phyloP scores from a whole-genome alignment of 805 yeast genomes.

The Candida cerambycidarum region DNA sequence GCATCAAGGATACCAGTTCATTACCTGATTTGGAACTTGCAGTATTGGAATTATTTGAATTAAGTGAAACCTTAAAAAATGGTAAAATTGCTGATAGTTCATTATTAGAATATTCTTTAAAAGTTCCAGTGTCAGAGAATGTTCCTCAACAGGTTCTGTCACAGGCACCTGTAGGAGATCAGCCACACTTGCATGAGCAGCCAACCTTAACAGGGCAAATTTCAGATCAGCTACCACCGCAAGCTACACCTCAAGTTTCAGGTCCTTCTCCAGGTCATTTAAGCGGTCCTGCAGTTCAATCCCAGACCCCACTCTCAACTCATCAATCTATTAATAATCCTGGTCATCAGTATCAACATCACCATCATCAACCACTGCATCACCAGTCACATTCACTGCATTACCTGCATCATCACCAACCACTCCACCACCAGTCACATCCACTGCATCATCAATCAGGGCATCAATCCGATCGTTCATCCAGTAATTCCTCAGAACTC shows the following conservation, averaged over 20 bases:
- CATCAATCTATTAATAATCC: too few relatives aligned
- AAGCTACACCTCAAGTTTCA: background rate
- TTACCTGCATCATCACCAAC: background rate
- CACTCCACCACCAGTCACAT: background rate
- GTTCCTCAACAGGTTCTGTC: background rate
- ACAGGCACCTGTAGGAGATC: background rate
- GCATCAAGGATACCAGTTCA: slow-evolving; percentile 19
- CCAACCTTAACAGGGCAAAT: background rate
- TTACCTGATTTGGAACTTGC: slow-evolving; percentile 30
- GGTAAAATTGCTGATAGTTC: slow-evolving; percentile 22
- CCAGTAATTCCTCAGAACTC: too few relatives aligned
- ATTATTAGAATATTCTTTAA: slow-evolving; percentile 9
- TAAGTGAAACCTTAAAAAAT: slow-evolving; percentile 30
- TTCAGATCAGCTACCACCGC: background rate
- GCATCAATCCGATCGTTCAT: background rate
- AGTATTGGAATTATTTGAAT: slow-evolving; percentile 26
- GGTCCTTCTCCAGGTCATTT: background rate
- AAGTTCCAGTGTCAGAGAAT: background rate
- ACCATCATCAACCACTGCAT: background rate
- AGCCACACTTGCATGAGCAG: background rate
- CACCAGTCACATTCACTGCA: background rate
- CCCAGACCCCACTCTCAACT: too few relatives aligned
- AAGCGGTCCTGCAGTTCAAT: too few relatives aligned
- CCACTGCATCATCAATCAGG: background rate
- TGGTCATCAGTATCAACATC: too few relatives aligned